A percentile compares a stretch with the other conserved stretches of the same genome.
Conservation (phyloP, 1,284 basidiomycete genomes). For the Papiliotrema terrestris region DNA sequence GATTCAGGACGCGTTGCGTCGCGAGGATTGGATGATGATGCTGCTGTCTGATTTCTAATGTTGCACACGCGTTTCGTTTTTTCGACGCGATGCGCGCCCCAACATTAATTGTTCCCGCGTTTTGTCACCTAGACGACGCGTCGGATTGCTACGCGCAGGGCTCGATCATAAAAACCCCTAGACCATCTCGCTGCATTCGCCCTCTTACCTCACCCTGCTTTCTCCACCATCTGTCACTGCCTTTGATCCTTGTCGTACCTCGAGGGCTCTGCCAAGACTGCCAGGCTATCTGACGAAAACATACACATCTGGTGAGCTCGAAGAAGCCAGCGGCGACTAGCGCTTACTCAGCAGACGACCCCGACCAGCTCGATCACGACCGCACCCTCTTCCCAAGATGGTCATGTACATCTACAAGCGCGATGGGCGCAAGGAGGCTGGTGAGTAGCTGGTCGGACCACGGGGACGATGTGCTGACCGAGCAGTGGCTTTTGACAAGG, state of each 20-base stretch:
- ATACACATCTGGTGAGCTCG: too few relatives aligned
- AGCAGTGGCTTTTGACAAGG: slow-evolving; percentile 41
- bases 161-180: neutral
- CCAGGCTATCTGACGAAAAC: too few relatives aligned
- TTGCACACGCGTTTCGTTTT: too few relatives aligned
- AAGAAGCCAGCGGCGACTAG: neutral
- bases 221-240: neutral
- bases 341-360: neutral
- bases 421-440: slow-evolving; percentile 46
- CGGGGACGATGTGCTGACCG: neutral
- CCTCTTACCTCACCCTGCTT: slow-evolving; percentile 2
- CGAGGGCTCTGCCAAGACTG: too few relatives aligned
- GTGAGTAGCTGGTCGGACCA: slow-evolving; percentile 13
- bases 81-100: too few relatives aligned
- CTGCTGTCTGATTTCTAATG: too few relatives aligned
- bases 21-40: too few relatives aligned
- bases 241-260: neutral
- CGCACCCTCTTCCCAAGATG: slow-evolving; percentile 19
- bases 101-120: too few relatives aligned
- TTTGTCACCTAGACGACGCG: too few relatives aligned
- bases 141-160: too few relatives aligned
- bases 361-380: neutral
- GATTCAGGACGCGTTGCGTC: too few relatives aligned
- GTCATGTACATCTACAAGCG: slow-evolving; percentile 49
- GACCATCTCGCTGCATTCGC: neutral